Percentiles rank a stretch among this genome's conserved stretches.
phyloP scores from a whole-genome alignment of 805 yeast species.

The Metschnikowia borealis region DNA sequence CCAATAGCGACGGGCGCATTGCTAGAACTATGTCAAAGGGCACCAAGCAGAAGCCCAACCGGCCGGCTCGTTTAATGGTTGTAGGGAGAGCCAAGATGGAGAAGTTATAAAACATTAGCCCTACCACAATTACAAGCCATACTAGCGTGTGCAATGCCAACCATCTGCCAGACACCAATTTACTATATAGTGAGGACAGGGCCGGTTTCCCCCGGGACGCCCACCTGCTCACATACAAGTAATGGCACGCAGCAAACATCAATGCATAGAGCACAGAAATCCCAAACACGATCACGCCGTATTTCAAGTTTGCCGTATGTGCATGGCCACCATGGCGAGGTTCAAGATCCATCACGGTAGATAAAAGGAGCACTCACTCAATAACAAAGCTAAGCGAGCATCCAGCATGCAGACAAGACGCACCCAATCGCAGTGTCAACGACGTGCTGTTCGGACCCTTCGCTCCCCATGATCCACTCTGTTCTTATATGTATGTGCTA shows the following conservation, averaged over 20 bases:
- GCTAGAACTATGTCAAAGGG: conserved; percentile 57
- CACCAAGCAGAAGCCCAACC: conserved; percentile 54
- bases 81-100: conserved; percentile 27
- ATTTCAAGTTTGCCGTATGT: conserved; percentile 56
- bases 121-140: conserved; percentile 31
- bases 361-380: background rate
- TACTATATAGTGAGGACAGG: conserved; percentile 16
- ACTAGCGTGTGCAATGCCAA: conserved; percentile 28
- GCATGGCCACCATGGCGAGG: conserved; percentile 46
- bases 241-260: conserved; percentile 30
- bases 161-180: conserved; percentile 28
- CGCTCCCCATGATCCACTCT: conserved; percentile 75
- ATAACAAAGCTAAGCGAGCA: background rate
- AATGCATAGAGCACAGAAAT: conserved; percentile 40
- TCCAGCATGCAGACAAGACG: background rate
- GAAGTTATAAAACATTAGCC: conserved; percentile 32
- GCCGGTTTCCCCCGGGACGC: conserved; percentile 33
- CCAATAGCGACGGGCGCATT: conserved; percentile 51
- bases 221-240: conserved; percentile 35
- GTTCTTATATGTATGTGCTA: conserved; percentile 66
- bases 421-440: conserved; percentile 1
- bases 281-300: conserved; percentile 51
- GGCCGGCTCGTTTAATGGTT: conserved; percentile 53
- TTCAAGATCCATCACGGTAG: conserved; percentile 6
- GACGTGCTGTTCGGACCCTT: background rate